A percentile compares a stretch with the other conserved stretches of the same genome.
Conservation (phyloP, 202 grass and related monocot species). For the Schoenoplectus triqueter region DNA sequence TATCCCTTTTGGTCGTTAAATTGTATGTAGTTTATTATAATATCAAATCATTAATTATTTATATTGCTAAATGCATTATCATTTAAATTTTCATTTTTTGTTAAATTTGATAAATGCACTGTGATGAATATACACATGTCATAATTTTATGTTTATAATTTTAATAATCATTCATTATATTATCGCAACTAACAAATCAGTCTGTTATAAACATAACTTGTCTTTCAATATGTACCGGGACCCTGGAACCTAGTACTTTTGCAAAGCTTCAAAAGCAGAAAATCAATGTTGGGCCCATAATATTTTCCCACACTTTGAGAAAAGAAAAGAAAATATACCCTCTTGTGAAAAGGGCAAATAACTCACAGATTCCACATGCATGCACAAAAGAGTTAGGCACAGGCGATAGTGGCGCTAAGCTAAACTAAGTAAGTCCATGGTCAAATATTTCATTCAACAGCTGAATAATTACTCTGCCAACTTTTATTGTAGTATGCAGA, state of each 20-base stretch:
- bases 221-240: neutral
- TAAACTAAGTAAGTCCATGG: constrained; percentile 8
- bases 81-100: no score
- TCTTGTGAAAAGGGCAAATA: constrained; percentile 25
- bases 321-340: constrained; percentile 36
- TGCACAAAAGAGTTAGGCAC: constrained; percentile 38
- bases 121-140: no score
- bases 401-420: constrained; percentile 7
- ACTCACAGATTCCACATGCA: constrained; percentile 37
- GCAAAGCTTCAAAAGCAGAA: constrained; percentile 33
- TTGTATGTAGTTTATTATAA: no score
- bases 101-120: no score
- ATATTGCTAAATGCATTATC: no score
- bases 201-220: neutral
- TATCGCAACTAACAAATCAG: neutral
- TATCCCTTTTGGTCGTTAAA: no score
- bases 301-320: constrained; percentile 37
- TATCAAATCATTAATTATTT: no score
- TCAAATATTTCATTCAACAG: constrained; percentile 23
- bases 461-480: neutral
- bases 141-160: neutral
- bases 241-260: neutral
- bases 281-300: constrained; percentile 30
- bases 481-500: neutral
- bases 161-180: neutral